These are phyloP conservation scores for Microcyclospora tardicrescens DNA, from an alignment of 2,329 filamentous ascomycete genomes.

Conservation along the genomic window DNA sequence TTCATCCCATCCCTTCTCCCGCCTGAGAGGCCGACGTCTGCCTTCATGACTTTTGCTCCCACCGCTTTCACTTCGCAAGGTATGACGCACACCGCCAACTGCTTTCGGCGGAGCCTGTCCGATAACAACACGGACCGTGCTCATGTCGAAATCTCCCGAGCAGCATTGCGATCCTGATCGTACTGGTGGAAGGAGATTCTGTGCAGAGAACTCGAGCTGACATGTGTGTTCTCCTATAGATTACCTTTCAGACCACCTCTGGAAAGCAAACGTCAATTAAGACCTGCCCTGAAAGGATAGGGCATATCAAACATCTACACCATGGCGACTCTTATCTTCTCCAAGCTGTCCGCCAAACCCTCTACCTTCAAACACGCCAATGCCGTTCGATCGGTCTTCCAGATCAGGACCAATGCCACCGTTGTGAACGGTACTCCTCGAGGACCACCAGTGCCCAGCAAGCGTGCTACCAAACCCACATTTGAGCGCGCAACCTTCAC, in stretches of 20 bases:
- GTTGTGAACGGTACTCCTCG: slow-evolving; percentile 58
- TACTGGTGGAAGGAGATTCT: too few relatives aligned
- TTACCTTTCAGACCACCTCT: slow-evolving; percentile 59
- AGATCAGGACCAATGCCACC: slow-evolving; percentile 46
- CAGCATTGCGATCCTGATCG: slow-evolving; percentile 16
- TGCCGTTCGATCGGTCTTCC: slow-evolving; percentile 30
- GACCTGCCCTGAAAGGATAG: slow-evolving; percentile 15
- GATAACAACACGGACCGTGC: too few relatives aligned
- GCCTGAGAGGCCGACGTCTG: too few relatives aligned
- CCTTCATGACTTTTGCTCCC: slow-evolving; percentile 34
- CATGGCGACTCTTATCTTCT: slow-evolving; percentile 38
- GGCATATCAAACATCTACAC: slow-evolving; percentile 11
- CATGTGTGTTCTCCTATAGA: slow-evolving; percentile 26
- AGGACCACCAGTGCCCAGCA: slow-evolving; percentile 47
- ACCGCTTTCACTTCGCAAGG: slow-evolving; percentile 42
- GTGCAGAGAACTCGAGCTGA: too few relatives aligned
- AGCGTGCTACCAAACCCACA: slow-evolving; percentile 45
- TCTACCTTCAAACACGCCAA: slow-evolving; percentile 29
- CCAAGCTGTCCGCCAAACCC: slow-evolving; percentile 34
- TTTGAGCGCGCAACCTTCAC: slow-evolving; percentile 83
- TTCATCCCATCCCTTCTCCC: too few relatives aligned
- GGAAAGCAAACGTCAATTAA: slow-evolving; percentile 54
- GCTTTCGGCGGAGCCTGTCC: too few relatives aligned
- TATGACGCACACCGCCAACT: slow-evolving; percentile 20
- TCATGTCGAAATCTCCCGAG: slow-evolving; percentile 18